Evolutionary conservation across 768 basidiomycete genomes (phyloP).

Genomic region (Agrocybe praecox): DNA sequence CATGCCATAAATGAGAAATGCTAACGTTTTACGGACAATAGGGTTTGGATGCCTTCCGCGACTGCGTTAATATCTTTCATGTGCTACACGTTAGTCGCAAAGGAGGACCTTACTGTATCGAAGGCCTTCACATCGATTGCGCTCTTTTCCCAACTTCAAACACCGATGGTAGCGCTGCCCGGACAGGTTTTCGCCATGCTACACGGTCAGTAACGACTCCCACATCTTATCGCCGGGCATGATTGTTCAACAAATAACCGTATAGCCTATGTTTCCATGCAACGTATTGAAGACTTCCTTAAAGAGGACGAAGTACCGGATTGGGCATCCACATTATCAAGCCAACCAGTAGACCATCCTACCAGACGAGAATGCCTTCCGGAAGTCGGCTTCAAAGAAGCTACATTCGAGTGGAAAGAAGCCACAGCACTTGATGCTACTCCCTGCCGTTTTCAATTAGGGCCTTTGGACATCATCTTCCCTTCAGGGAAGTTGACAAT

Average conservation of each 20-base stretch:
- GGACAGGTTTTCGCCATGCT: conserved; percentile 66
- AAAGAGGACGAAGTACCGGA: conserved; percentile 75
- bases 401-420: conserved; percentile 61
- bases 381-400: conserved; percentile 54
- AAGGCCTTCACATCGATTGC: conserved; percentile 83
- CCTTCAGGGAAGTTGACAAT: conserved; percentile 59
- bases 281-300: conserved; percentile 76
- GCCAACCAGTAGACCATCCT: conserved; percentile 1
- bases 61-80: conserved; percentile 65
- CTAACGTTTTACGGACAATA: conserved; percentile 23
- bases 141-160: conserved; percentile 72
- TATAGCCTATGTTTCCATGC: conserved; percentile 75
- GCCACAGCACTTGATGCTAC: conserved; percentile 23
- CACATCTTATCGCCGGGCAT: neutral
- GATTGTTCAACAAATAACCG: conserved; percentile 9
- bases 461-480: conserved; percentile 59
- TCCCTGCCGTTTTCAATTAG: conserved; percentile 51
- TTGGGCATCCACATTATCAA: conserved; percentile 72
- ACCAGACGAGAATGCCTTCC: conserved; percentile 11
- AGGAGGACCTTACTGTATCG: conserved; percentile 69
- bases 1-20: conserved; percentile 1
- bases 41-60: conserved; percentile 76
- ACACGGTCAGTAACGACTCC: conserved; percentile 42
- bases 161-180: conserved; percentile 66
- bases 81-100: conserved; percentile 68